Percentiles rank a stretch among this genome's conserved stretches.
Evolutionary conservation across 2,329 filamentous ascomycete genomes (phyloP).

Genomic region (Passalora sequoiae): DNA sequence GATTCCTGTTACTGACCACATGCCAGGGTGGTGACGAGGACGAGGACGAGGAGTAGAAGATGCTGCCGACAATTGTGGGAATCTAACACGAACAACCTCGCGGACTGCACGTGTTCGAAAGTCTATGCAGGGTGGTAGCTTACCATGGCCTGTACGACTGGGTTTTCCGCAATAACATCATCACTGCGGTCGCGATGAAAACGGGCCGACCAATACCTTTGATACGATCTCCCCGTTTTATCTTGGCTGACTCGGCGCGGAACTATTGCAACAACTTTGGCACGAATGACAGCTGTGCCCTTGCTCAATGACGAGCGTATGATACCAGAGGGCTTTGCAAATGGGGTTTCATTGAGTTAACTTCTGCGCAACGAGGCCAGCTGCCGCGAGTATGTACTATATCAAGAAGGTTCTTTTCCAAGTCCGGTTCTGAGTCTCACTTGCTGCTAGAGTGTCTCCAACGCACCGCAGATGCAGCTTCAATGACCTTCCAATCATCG

Average conservation of each 20-base stretch:
- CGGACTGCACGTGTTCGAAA: too few species aligned
- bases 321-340: conserved; percentile 19
- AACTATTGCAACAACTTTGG: conserved; percentile 12
- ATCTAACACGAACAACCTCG: not conserved
- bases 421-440: not conserved
- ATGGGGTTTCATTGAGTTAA: conserved; percentile 15
- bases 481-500: too few species aligned
- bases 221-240: too few species aligned
- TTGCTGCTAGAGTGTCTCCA: not conserved
- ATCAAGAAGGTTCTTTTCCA: conserved; percentile 6
- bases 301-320: conserved; percentile 18
- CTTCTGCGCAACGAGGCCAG: conserved; percentile 16
- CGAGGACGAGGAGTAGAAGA: conserved; percentile 34
- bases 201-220: too few species aligned
- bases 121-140: too few species aligned
- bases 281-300: conserved; percentile 16
- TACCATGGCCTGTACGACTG: too few species aligned
- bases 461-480: not conserved
- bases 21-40: conserved; percentile 35
- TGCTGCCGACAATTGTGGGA: not conserved
- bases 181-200: too few species aligned
- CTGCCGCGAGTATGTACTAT: conserved; percentile 18
- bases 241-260: too few species aligned
- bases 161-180: too few species aligned
- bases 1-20: too few species aligned